Base-by-base conservation (phyloP, 1,284 basidiomycete genomes). In the Takashimella tepidaria region DNA sequence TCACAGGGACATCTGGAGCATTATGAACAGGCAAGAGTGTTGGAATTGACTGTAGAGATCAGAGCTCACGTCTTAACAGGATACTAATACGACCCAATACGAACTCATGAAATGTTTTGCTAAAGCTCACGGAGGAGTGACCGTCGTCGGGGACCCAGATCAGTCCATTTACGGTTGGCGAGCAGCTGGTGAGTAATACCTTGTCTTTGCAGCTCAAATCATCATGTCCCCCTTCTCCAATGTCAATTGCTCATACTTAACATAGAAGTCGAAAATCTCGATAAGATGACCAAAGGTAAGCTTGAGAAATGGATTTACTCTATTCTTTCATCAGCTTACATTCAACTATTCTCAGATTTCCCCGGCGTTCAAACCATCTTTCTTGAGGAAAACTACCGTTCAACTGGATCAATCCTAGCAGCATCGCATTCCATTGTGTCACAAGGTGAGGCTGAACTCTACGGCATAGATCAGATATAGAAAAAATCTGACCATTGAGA, bases 161-260 rank as follows among this genome's bases (percentile, higher is more conserved):
- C 91, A 95, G 68, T 90, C 88, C 4, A 93, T 92, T 54, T 92
- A 92, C 63, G 89, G 89, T 12, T 95, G 91, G 91, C 82, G 91
- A 5, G 86, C 87, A 11, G 91, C 91, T 1, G 72, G 73, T 74
- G 40, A 44, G 62, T 40, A n/a, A n/a, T n/a, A n/a, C n/a, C n/a
- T n/a, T n/a, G n/a, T n/a, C n/a, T n/a, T n/a, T n/a, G n/a, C n/a
- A n/a, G n/a, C n/a, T n/a, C n/a, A n/a, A n/a, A n/a, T n/a, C n/a
- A n/a, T n/a, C n/a, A n/a, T n/a, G n/a, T n/a, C n/a, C n/a, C n/a
- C n/a, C n/a, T n/a, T n/a, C n/a, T n/a, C n/a, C n/a, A n/a, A n/a
- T n/a, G n/a, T n/a, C n/a, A n/a, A n/a, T n/a, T n/a, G n/a, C n/a
- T n/a, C n/a, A n/a, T n/a, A n/a, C n/a, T n/a, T 31, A 40, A 48